These are phyloP conservation scores for Xylariaceae sp. DNA, from an alignment of 2,329 filamentous ascomycete species.

Conservation along the genomic window DNA sequence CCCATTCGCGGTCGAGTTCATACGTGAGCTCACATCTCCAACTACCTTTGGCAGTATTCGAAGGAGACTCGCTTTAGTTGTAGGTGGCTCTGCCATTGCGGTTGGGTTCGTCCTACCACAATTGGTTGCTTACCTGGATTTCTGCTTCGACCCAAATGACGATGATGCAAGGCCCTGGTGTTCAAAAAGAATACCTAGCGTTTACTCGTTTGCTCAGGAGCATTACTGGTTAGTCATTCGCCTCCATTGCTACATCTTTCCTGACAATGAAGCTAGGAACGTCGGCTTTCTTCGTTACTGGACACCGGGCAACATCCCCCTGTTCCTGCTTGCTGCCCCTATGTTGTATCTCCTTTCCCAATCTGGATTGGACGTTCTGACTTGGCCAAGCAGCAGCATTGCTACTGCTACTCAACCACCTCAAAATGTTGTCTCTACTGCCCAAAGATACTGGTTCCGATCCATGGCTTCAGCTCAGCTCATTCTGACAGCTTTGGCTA, in stretches of 20 bases:
- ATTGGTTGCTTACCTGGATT: constrained; percentile 66
- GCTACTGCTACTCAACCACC: too few relatives aligned
- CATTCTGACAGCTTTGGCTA: constrained; percentile 64
- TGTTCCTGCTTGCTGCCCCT: constrained; percentile 80
- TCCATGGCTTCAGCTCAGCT: constrained; percentile 67
- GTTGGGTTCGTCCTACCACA: constrained; percentile 70
- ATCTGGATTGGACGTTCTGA: constrained; percentile 49
- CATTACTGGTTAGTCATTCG: constrained; percentile 72
- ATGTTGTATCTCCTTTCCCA: constrained; percentile 64
- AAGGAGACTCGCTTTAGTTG: constrained; percentile 52
- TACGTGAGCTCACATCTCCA: constrained; percentile 33
- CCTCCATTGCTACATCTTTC: constrained; percentile 3
- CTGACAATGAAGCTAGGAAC: constrained; percentile 55
- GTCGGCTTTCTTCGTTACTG: constrained; percentile 87
- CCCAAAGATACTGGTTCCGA: not conserved
- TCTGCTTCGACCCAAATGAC: constrained; percentile 46
- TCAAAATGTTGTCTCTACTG: not conserved
- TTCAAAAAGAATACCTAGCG: constrained; percentile 65
- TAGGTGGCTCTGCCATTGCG: constrained; percentile 65
- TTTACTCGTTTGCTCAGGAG: constrained; percentile 85
- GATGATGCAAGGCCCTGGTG: constrained; percentile 68
- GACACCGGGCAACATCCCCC: constrained; percentile 77
- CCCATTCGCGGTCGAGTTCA: constrained; percentile 56
- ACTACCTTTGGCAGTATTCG: constrained; percentile 38
- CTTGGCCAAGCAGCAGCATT: not conserved